These are phyloP conservation scores for Achlya hypogyna DNA, from an alignment of 352 stramenopile species.

Conservation along the genomic window DNA sequence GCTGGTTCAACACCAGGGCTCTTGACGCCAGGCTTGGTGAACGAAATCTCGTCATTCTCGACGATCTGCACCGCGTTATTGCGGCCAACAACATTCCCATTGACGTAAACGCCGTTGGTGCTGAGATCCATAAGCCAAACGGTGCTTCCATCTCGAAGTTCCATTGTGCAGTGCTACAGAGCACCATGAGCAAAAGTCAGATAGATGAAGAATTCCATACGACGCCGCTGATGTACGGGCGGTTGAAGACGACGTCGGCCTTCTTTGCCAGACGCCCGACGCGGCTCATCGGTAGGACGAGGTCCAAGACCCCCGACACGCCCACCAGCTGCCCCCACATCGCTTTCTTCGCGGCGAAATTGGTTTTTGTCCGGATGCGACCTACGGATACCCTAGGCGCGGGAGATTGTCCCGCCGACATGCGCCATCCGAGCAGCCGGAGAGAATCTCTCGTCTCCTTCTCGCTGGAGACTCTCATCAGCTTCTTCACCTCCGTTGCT, in stretches of 20 bases:
- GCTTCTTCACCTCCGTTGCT: too few species aligned
- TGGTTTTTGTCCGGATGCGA: too few species aligned
- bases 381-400: too few species aligned
- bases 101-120: conserved; percentile 17
- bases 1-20: conserved; percentile 7
- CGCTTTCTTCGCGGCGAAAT: too few species aligned
- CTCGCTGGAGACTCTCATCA: too few species aligned
- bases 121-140: conserved; percentile 13
- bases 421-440: too few species aligned
- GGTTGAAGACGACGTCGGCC: conserved; percentile 16
- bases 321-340: conserved; percentile 19
- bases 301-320: conserved; percentile 3
- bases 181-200: neutral
- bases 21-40: conserved; percentile 14
- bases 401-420: too few species aligned
- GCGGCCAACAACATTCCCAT: conserved; percentile 13
- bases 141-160: neutral
- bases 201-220: neutral
- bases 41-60: conserved; percentile 18
- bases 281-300: neutral
- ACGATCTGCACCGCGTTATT: neutral
- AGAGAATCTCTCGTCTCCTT: too few species aligned
- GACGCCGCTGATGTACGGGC: conserved; percentile 12
- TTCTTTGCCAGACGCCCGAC: conserved; percentile 6
- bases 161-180: conserved; percentile 16